phyloP scores from a whole-genome alignment of 495 filamentous ascomycete species.

The Aspergillus olivimuriae region DNA sequence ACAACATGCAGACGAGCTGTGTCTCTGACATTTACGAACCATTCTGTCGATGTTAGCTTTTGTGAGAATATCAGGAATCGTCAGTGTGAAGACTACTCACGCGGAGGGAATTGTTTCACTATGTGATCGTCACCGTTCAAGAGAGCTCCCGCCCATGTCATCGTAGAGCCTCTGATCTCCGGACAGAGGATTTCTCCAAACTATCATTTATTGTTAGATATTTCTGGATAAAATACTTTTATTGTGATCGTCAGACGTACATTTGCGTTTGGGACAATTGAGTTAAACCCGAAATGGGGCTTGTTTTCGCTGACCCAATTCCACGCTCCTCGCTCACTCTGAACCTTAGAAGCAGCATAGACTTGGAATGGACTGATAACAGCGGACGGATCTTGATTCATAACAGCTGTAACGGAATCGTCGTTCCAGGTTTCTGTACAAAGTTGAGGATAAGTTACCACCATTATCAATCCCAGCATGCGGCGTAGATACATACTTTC shows the following conservation, averaged over 20 bases:
- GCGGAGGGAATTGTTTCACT: slow-evolving; percentile 12
- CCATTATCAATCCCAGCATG: background rate
- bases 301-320: slow-evolving; percentile 44
- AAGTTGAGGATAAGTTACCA: background rate
- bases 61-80: too few relatives aligned
- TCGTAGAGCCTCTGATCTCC: slow-evolving; percentile 18
- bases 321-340: slow-evolving; percentile 47
- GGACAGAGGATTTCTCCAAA: slow-evolving; percentile 26
- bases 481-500: background rate
- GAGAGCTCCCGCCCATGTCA: slow-evolving; percentile 14
- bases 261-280: slow-evolving; percentile 41
- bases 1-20: slow-evolving; percentile 40
- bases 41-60: slow-evolving; percentile 19
- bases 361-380: slow-evolving; percentile 29
- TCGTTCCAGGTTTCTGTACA: slow-evolving; percentile 41
- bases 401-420: slow-evolving; percentile 29
- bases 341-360: slow-evolving; percentile 50
- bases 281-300: slow-evolving; percentile 42
- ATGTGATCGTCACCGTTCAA: slow-evolving; percentile 17
- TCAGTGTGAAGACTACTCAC: slow-evolving; percentile 14
- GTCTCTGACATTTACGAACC: slow-evolving; percentile 45
- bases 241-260: slow-evolving; percentile 15
- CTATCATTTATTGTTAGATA: background rate
- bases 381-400: slow-evolving; percentile 15
- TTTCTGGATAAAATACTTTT: background rate